Conservation (phyloP, 1,284 basidiomycete genomes). For the Sanguinoderma infundibulare region DNA sequence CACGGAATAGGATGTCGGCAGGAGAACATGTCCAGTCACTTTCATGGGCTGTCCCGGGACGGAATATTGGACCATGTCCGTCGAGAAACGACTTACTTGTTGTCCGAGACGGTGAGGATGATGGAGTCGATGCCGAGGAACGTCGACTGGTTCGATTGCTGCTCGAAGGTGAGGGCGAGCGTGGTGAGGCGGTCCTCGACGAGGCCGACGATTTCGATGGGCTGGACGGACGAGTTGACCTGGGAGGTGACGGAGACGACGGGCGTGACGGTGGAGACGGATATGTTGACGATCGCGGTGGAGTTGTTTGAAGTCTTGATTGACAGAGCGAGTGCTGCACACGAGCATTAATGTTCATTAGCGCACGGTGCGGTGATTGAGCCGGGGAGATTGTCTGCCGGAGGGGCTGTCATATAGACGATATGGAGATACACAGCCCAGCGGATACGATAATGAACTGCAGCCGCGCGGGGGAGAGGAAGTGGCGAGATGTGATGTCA, state of each 20-base stretch:
- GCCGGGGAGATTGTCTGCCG: background rate
- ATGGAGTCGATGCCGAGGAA: conserved; percentile 34
- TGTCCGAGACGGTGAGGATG: conserved; percentile 25
- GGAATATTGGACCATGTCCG: too few relatives aligned
- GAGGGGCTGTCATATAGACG: background rate
- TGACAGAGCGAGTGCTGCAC: conserved; percentile 24
- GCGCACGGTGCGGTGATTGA: too few relatives aligned
- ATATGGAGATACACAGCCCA: too few relatives aligned
- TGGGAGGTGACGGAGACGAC: conserved; percentile 32
- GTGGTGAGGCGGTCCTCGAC: conserved; percentile 32
- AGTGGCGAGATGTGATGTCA: background rate
- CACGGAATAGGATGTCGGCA: too few relatives aligned
- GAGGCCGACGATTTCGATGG: conserved; percentile 31
- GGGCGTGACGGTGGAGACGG: conserved; percentile 33
- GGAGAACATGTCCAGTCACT: too few relatives aligned
- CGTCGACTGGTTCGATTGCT: conserved; percentile 20
- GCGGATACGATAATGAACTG: conserved; percentile 2
- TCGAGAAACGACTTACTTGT: conserved; percentile 21
- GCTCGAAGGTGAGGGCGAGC: conserved; percentile 33
- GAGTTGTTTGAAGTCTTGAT: conserved; percentile 33
- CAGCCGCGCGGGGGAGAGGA: background rate
- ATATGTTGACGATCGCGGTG: conserved; percentile 35
- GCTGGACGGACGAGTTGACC: conserved; percentile 33
- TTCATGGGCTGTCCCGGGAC: too few relatives aligned
- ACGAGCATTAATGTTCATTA: background rate